Evolutionary conservation across 2,329 filamentous ascomycete genomes (phyloP), one percentile per base, ranked within the genome.

Genomic region (Penicillium sp.): DNA sequence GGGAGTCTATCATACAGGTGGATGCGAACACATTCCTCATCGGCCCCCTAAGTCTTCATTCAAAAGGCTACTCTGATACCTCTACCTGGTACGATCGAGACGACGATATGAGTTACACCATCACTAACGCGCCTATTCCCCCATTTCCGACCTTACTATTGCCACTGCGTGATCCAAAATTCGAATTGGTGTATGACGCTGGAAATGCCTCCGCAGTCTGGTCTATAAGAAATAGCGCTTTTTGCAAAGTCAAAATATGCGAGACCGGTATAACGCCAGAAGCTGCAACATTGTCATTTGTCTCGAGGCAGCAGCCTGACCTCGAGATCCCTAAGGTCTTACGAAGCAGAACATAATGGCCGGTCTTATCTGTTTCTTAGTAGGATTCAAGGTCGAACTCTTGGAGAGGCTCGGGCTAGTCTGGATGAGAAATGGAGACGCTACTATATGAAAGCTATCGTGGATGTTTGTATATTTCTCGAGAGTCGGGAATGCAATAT

Each of bases 291-390:
- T 31, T 53, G 18, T 37, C 20, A 1, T 53, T 48, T 8, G 29
- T 52, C 9, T 35, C 43, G 16, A 18, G 4, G 1, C 14, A 42
- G n/a, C 11, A 18, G 16, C 40, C 48, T 20, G 7, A n/a, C 31
- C 47, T 52, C 18, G 26, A 52, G 3, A 29, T 43, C 8, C 48
- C 48, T 3, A 47, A 29, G 26, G 43, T 48, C 6, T n/a, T 52
- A 14, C 22, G 6, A 52, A 31, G 57, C 49, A 26, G 60, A 69
- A 53, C 55, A 52, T 38, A 53, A 64, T 22, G 57, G 51, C 34
- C 60, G 64, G 29, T 66, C 64, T n/a, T 72, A 65, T 26, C 57
- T 71, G 1, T 60, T 72, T 42, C 26, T 67, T 9, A 48, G 45
- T 13, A 62, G 61, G 26, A 51, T 72, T 5, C 63, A 55, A 7